phyloP scores from a whole-genome alignment of 108 stramenopile genomes.

The Pseudonitzschia pungens region DNA sequence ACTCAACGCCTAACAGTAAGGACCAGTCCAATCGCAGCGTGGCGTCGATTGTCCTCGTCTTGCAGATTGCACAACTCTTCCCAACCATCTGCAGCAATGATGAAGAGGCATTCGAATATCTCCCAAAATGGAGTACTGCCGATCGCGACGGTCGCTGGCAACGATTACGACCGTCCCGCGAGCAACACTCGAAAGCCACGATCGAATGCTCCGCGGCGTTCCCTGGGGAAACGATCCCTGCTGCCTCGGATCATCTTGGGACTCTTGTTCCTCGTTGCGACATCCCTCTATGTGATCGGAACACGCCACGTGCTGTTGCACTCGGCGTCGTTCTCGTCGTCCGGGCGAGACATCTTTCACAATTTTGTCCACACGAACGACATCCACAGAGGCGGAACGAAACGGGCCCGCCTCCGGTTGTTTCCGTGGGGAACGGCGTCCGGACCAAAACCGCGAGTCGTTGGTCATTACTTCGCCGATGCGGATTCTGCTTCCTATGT shows the following conservation, averaged over 20 bases:
- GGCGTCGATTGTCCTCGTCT: background rate
- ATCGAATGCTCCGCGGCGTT: background rate
- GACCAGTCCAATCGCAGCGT: background rate
- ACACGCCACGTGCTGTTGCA: background rate
- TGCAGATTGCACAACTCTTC: background rate
- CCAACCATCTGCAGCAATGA: background rate
- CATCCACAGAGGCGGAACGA: background rate
- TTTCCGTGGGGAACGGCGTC: background rate
- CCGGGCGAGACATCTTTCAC: background rate
- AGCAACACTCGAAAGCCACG: background rate
- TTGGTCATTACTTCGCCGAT: slow-evolving; percentile 26
- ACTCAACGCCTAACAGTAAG: no score
- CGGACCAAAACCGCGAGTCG: slow-evolving; percentile 18
- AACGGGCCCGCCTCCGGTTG: no score
- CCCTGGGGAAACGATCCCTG: background rate
- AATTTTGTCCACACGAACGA: background rate
- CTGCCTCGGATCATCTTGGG: background rate
- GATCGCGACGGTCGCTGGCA: background rate
- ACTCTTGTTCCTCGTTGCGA: background rate
- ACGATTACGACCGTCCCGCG: background rate
- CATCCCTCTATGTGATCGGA: background rate
- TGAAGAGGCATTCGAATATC: background rate
- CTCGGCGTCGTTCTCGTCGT: background rate
- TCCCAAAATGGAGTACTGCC: background rate
- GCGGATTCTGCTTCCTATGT: slow-evolving; percentile 16